Evolutionary conservation across 2,329 filamentous ascomycete species (phyloP).

Genomic region (Parafenestella ontariensis): DNA sequence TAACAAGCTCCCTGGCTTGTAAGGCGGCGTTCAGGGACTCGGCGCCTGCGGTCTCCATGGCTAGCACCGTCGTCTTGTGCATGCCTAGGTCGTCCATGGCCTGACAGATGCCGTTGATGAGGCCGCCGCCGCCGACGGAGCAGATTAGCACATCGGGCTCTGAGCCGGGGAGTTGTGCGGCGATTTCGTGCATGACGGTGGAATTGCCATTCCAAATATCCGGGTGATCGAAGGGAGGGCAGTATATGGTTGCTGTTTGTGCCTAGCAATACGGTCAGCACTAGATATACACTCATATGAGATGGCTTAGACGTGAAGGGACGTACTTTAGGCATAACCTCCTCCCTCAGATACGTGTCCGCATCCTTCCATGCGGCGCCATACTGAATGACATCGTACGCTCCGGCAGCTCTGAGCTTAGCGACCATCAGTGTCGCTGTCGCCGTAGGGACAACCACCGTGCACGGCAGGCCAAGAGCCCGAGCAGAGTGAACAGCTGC

Average conservation of each 20-base stretch:
- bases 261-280: constrained; percentile 36
- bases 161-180: constrained; percentile 50
- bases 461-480: constrained; percentile 69
- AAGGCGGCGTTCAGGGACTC: constrained; percentile 72
- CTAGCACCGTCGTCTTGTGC: constrained; percentile 62
- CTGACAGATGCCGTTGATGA: constrained; percentile 77
- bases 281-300: no score
- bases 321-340: constrained; percentile 57
- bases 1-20: constrained; percentile 62
- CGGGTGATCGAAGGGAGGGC: constrained; percentile 73
- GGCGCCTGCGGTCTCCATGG: constrained; percentile 78
- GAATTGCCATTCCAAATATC: constrained; percentile 72
- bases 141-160: constrained; percentile 75
- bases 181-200: constrained; percentile 63
- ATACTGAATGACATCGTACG: constrained; percentile 69
- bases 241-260: constrained; percentile 60
- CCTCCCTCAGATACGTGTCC: constrained; percentile 68
- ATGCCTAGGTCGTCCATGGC: constrained; percentile 63
- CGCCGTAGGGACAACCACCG: constrained; percentile 74
- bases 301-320: no score
- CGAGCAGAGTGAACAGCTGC: constrained; percentile 78
- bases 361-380: constrained; percentile 75
- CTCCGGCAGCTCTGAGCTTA: constrained; percentile 72
- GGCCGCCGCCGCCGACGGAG: constrained; percentile 79
- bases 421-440: constrained; percentile 74